A percentile compares a stretch with the other conserved stretches of the same genome.
phyloP scores from a whole-genome alignment of 345 rosid genomes.

The Euphorbia lathyris region DNA sequence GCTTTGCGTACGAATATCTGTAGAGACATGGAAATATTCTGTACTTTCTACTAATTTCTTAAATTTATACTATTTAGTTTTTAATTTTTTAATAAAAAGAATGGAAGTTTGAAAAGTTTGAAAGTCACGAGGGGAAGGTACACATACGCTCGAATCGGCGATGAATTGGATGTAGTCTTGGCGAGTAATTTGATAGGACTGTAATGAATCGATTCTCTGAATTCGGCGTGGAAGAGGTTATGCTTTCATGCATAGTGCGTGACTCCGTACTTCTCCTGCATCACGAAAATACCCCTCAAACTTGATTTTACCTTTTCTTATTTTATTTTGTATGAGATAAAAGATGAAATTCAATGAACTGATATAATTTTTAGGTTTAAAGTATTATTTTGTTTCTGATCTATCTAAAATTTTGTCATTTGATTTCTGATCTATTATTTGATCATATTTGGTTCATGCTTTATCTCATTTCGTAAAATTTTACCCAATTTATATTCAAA shows the following conservation, averaged over 20 bases:
- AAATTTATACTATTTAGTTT: neutral
- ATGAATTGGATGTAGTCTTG: neutral
- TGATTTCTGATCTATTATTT: no score
- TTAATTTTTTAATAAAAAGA: neutral
- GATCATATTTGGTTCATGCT: no score
- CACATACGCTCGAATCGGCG: neutral
- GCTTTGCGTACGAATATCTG: conserved; percentile 1
- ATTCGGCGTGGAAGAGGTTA: conserved; percentile 4
- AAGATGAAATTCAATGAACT: no score
- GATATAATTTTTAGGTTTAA: no score
- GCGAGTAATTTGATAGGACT: neutral
- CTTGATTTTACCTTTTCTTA: neutral
- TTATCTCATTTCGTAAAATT: no score
- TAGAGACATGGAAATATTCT: neutral
- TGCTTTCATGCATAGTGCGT: conserved; percentile 9
- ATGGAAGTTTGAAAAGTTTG: neutral
- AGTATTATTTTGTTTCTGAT: no score
- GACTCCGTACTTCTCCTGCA: neutral
- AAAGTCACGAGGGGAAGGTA: neutral
- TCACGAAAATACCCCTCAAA: neutral
- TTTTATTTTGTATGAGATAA: no score
- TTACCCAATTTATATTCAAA: no score
- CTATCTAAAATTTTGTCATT: no score
- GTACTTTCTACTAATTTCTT: conserved; percentile 11
- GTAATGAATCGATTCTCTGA: neutral